Base-by-base conservation (phyloP, 495 filamentous ascomycete species). In the Geopyxis carbonaria region DNA sequence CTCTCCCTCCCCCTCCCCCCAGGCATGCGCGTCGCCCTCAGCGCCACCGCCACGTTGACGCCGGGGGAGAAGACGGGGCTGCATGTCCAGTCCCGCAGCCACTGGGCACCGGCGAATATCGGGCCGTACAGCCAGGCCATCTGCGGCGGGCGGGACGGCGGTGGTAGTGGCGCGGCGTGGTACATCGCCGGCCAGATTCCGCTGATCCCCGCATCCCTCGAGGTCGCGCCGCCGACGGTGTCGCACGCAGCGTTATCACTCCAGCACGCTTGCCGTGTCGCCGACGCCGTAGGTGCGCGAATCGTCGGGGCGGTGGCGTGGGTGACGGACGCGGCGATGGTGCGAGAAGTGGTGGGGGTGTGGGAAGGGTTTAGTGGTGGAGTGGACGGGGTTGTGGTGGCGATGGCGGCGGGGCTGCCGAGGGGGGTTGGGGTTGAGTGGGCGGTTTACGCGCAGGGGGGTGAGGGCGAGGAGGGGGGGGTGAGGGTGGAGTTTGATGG, bases 41-140 rank as follows among this genome's bases (percentile, higher is more conserved):
- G 72, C 19, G 64, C 64, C 34, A 54, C 69, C 28, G 60, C 63
- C 37, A 55, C 67, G 5, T 58, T 57, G 19, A 48, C 63, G 13
- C 34, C 2, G 14, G 7, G 23, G 3, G 9, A 8, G 1, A 2
- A 25, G 57, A 47, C 61, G 59, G 36, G 65, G 66, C 67, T 99
- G 1, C 89, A 99, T 57, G 85, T 99, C 2, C 91, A 95, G 55
- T 84, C 79, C 11, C 68, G 80, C 19, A 89, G 80, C 2, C 94
- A 95, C 66, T 99, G 89, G 89, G 91, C 89, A 1, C 89, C 89
- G 0, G 86, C 91, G 5, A 95, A 95, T 47, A 99, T 99, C 38
- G 89, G 89, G 0, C 89, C 91, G 0, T 99, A 99, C 57, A 91
- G 83, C 9, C 89, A 99, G 61, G 83, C 89, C 0, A 73, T 13